Evolutionary conservation across 2,329 filamentous ascomycete genomes (phyloP).

Genomic region (Arthrobotrys conoides): DNA sequence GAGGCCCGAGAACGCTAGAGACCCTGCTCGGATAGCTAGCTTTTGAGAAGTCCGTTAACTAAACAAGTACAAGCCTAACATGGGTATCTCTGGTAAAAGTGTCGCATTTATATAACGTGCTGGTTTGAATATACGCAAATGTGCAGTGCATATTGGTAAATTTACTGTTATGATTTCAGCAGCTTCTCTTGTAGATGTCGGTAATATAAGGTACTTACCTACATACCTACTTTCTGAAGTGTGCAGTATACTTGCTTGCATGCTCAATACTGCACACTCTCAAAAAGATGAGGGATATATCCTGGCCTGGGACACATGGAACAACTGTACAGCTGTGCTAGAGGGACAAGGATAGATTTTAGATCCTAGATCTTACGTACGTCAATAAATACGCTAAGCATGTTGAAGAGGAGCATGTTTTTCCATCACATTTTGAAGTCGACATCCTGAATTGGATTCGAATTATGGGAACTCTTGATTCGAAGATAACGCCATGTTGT

Average conservation of each 20-base stretch:
- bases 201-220: neutral
- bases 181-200: too few species aligned
- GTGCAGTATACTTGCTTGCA: neutral
- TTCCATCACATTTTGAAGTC: conserved; percentile 13
- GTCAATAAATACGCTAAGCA: neutral
- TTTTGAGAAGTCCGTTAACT: neutral
- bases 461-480: neutral
- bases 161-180: too few species aligned
- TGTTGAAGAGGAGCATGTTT: neutral
- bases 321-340: too few species aligned
- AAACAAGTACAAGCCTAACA: conserved; percentile 2
- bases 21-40: neutral
- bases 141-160: neutral
- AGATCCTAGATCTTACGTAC: too few species aligned
- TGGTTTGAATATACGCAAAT: neutral
- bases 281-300: neutral
- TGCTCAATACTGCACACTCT: neutral
- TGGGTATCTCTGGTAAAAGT: neutral
- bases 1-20: neutral
- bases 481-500: neutral
- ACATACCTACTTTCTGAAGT: neutral
- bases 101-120: neutral
- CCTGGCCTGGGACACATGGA: neutral
- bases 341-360: neutral
- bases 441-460: neutral